Evolutionary conservation across 768 basidiomycete species (phyloP), one percentile per base, ranked within the genome.

Genomic region (Suillus tomentosus): DNA sequence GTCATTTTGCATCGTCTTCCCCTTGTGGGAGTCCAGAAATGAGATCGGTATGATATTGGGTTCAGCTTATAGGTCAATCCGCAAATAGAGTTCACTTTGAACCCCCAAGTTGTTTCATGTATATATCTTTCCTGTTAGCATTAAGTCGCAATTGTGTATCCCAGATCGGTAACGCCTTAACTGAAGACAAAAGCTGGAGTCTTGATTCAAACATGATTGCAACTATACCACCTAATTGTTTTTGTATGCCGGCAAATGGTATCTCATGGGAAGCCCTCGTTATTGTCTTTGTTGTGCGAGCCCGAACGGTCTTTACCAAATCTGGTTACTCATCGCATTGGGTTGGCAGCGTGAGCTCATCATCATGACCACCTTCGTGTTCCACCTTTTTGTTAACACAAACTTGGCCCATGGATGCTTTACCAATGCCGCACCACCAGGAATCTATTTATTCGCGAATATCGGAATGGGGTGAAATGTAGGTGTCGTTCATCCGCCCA

Each of bases 1-100:
- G 11, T 67, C 72, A 34, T 80, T 80, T 62, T 77, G 75, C 39
- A 76, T 78, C 15, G 8, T 80, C n/a, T 60, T 79, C 7, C 76
- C 79, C 3, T 50, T 79, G 17, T 78, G 75, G 78, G 79, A 79
- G 62, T 76, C 76, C 14, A 71, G 72, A 27, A 62, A 60, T 50
- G 78, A 79, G 65, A 80, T 78, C 24, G 63, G 27, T 17, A 62
- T 3, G 43, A 75, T 78, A 56, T 37, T 69, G 15, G 56, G 40
- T 39, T 69, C 63, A 27, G 63, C 66, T 19, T 72, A 51, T 64
- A 62, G 62, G 37, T 45, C 39, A 48, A 43, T 54, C 15, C 48
- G 22, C 39, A 39, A 56, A 62, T 11, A 6, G n/a, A 15, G 55
- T 24, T 24, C 37, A 10, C 37, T 39, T 24, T 57, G 37, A 39